Conservation (phyloP, 768 basidiomycete species). For the Xerocomus spinulosus region DNA sequence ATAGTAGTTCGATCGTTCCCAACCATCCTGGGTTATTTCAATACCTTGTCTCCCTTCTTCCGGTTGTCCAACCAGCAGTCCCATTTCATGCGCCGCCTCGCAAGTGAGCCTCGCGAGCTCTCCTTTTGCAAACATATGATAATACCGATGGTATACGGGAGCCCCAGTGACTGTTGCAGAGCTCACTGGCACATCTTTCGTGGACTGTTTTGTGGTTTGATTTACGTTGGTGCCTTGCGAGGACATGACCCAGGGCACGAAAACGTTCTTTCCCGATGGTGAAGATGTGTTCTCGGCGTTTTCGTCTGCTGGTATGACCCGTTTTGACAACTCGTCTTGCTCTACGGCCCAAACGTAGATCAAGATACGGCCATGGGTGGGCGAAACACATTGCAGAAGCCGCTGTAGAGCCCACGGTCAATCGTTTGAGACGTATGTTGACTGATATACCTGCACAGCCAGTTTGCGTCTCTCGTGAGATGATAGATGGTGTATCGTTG, state of each 20-base stretch:
- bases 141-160: conserved; percentile 79
- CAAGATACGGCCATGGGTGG: conserved; percentile 69
- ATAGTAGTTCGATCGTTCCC: conserved; percentile 90
- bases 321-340: conserved; percentile 82
- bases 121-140: conserved; percentile 88
- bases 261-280: conserved; percentile 66
- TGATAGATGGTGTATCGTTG: conserved; percentile 94
- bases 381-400: conserved; percentile 60
- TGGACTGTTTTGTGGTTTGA: conserved; percentile 11
- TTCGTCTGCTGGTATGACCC: conserved; percentile 45
- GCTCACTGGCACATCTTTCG: background rate
- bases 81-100: conserved; percentile 58
- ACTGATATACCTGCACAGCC: conserved; percentile 62
- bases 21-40: conserved; percentile 67
- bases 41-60: conserved; percentile 40
- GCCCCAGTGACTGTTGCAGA: conserved; percentile 3
- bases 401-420: conserved; percentile 36
- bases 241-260: conserved; percentile 82
- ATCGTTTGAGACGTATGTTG: background rate
- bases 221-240: conserved; percentile 28
- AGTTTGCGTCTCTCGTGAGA: conserved; percentile 66
- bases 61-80: conserved; percentile 45
- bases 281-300: background rate
- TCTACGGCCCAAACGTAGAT: conserved; percentile 98
- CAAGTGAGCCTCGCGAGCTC: conserved; percentile 64